Evolutionary conservation across 768 basidiomycete genomes (phyloP), one percentile per base, ranked within the genome.

Genomic region (Mycena maculata): DNA sequence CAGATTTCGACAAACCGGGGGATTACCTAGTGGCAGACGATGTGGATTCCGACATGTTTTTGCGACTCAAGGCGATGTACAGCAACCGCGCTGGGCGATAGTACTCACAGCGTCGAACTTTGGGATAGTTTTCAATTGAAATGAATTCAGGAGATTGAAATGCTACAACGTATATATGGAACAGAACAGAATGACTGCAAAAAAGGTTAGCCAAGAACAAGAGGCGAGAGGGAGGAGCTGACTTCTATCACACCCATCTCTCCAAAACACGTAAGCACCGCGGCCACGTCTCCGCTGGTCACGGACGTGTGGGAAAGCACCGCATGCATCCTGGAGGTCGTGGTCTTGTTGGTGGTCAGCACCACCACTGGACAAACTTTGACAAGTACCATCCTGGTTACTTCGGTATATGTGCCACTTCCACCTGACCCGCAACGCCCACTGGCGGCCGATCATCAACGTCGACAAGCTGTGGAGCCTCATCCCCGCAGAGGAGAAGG

Each of bases 381-480:
- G 96, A 97, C 84, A 97, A 97, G 85, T 98, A 95, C 92, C 96
- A 98, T 85, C 96, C 96, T 81, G 96, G 96, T 93, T 98, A 98
- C 94, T 99, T 97, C 81, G 96, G 96, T 87, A 98, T n/a, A n/a
- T n/a, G n/a, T n/a, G 97, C 79, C 91, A 92, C 82, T 99, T 92
- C 93, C 97, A 99, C 81, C 83, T 95, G 70, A 95, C 93, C 63
- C 91, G 91, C 82, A 97, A 98, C 82, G 81, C 86, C 73, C 86
- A 89, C 82, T 98, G 95, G 96, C 88, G 92, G 69, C 96, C 97
- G 22, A 92, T 91, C 78, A 94, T 99, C 91, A 99, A 99, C 85
- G 90, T 99, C 80, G 97, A 99, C 88, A 96, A 96, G 85, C 87
- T n/a, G n/a, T n/a, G n/a, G n/a, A n/a, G n/a, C n/a, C n/a, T n/a